These are phyloP conservation scores for Lactifluus echinatus DNA, from an alignment of 768 basidiomycete species.

Conservation along the genomic window DNA sequence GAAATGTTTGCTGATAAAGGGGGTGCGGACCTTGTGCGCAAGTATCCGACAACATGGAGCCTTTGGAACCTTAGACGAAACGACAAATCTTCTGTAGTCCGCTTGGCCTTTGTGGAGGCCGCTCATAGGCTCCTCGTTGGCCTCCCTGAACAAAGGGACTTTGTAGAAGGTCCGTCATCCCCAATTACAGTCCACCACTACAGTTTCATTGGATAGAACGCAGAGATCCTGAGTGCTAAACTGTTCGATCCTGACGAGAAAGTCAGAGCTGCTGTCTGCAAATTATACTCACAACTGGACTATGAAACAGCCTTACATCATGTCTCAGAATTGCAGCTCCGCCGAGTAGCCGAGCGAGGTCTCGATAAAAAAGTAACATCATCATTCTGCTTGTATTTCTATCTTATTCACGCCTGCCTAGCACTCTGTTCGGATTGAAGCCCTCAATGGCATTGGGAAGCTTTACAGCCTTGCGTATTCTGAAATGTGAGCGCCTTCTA, in stretches of 20 bases:
- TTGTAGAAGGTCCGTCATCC: conserved; percentile 61
- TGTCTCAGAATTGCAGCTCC: conserved; percentile 54
- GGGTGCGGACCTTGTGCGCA: conserved; percentile 62
- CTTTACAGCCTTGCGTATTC: conserved; percentile 77
- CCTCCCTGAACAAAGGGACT: conserved; percentile 56
- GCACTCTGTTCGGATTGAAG: conserved; percentile 61
- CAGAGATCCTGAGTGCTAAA: conserved; percentile 56
- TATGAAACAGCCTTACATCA: conserved; percentile 87
- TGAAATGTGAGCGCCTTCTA: conserved; percentile 56
- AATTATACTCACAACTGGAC: conserved; percentile 72
- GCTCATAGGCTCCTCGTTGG: conserved; percentile 50
- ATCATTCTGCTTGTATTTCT: background rate
- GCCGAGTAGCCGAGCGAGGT: conserved; percentile 58
- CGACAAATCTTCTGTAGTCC: conserved; percentile 63
- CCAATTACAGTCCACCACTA: background rate
- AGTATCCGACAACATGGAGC: conserved; percentile 80
- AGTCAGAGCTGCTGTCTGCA: conserved; percentile 79
- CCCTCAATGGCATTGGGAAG: conserved; percentile 65
- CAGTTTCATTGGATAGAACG: background rate
- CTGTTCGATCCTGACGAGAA: conserved; percentile 86
- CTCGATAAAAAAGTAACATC: conserved; percentile 74
- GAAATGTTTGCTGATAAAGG: conserved; percentile 82
- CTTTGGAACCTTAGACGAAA: conserved; percentile 72
- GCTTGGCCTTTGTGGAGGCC: conserved; percentile 73
- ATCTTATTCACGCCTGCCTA: conserved; percentile 22